Percentiles rank a stretch among this genome's conserved stretches.
Evolutionary conservation across 2,329 filamentous ascomycete genomes (phyloP).

Genomic region (Fusarium sterilihyphosum): DNA sequence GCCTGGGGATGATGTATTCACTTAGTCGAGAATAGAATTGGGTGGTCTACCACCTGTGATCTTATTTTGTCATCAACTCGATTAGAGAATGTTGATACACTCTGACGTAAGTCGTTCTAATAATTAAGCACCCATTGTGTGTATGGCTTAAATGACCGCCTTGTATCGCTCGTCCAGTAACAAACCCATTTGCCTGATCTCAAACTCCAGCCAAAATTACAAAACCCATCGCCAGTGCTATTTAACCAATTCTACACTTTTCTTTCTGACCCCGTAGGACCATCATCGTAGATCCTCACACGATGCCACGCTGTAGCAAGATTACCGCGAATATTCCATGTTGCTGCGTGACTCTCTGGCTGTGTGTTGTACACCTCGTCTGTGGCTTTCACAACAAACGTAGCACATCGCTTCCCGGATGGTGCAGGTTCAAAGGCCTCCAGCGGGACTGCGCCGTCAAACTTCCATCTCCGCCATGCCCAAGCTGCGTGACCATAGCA

Average conservation of each 20-base stretch:
- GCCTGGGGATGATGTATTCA: slow-evolving; percentile 30
- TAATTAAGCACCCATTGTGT: neutral
- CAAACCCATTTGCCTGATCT: neutral
- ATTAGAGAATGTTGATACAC: neutral
- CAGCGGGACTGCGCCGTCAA: slow-evolving; percentile 57
- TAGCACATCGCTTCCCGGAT: slow-evolving; percentile 52
- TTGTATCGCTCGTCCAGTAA: neutral
- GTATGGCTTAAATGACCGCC: neutral
- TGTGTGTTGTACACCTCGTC: slow-evolving; percentile 75
- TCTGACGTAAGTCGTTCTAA: neutral
- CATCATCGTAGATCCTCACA: slow-evolving; percentile 54
- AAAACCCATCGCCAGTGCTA: neutral
- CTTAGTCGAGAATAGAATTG: slow-evolving; percentile 31
- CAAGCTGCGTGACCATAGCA: slow-evolving; percentile 61
- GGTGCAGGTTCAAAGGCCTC: slow-evolving; percentile 34
- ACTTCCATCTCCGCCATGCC: slow-evolving; percentile 74
- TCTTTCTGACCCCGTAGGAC: slow-evolving; percentile 18
- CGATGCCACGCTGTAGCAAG: slow-evolving; percentile 75
- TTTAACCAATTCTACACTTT: neutral
- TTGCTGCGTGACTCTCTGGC: slow-evolving; percentile 67
- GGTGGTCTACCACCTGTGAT: neutral
- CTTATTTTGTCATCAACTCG: neutral
- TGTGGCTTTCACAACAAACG: slow-evolving; percentile 71
- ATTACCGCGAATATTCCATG: slow-evolving; percentile 73
- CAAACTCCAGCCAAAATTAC: neutral